A percentile compares a stretch with the other conserved stretches of the same genome.
Evolutionary conservation across 371 early-diverging fungal genomes (phyloP).

Genomic region (Parasitella parasitica): DNA sequence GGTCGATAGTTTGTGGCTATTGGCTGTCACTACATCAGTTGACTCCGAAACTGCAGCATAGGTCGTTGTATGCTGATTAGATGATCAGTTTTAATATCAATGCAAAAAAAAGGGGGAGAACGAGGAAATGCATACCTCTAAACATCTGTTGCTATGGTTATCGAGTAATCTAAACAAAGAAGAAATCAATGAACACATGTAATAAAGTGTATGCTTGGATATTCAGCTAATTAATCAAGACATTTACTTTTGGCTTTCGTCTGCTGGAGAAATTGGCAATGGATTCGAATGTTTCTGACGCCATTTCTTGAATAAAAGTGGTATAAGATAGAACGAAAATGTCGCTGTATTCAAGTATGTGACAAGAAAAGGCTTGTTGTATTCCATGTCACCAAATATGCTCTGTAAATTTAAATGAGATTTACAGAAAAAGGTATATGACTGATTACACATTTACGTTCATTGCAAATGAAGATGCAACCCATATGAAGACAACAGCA

Average conservation of each 20-base stretch:
- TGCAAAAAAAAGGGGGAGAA: not conserved
- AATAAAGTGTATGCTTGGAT: conserved; percentile 8
- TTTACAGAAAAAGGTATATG: not conserved
- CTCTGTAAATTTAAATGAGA: conserved; percentile 35
- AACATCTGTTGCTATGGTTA: not conserved
- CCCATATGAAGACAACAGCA: conserved; percentile 75
- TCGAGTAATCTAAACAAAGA: not conserved
- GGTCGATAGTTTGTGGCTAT: conserved; percentile 30
- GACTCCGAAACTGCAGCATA: conserved; percentile 12
- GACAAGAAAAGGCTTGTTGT: conserved; percentile 70
- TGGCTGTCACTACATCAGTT: conserved; percentile 1
- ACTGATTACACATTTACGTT: conserved; percentile 42
- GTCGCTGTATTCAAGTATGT: conserved; percentile 74
- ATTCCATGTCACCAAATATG: conserved; percentile 63
- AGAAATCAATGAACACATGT: not conserved
- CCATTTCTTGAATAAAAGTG: conserved; percentile 23
- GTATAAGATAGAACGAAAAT: conserved; percentile 70
- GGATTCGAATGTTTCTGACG: not conserved
- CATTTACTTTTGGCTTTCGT: conserved; percentile 19
- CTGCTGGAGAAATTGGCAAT: not conserved
- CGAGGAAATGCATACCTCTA: not conserved
- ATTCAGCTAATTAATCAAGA: not conserved
- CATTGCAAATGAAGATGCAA: conserved; percentile 72
- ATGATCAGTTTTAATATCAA: conserved; percentile 14
- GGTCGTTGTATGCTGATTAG: not conserved